Evolutionary conservation across 1,139 yeast species (phyloP).

Genomic region (Saccharomycopsis hybrid): DNA sequence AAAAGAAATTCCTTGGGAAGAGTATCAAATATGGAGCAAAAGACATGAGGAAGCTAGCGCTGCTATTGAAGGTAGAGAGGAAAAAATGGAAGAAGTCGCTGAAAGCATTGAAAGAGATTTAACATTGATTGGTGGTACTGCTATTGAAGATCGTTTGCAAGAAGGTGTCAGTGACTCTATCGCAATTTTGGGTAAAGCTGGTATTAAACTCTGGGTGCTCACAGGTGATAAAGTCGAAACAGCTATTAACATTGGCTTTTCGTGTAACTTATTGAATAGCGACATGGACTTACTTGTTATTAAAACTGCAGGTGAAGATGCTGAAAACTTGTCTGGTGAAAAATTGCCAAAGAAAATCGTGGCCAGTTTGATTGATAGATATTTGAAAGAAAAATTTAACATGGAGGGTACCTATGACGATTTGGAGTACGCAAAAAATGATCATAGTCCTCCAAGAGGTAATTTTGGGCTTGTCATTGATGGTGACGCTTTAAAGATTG

Average conservation of each 20-base stretch:
- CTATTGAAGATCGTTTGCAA: constrained; percentile 93
- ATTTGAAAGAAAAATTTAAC: constrained; percentile 51
- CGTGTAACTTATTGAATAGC: constrained; percentile 82
- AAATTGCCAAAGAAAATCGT: constrained; percentile 41
- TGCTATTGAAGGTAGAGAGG: constrained; percentile 70
- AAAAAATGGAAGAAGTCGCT: constrained; percentile 66
- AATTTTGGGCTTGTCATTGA: constrained; percentile 82
- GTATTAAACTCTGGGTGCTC: constrained; percentile 92
- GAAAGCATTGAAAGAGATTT: constrained; percentile 75
- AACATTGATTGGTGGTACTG: constrained; percentile 85
- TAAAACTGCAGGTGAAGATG: constrained; percentile 41
- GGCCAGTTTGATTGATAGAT: constrained; percentile 50
- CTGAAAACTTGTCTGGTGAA: constrained; percentile 28
- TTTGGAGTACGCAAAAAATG: constrained; percentile 48
- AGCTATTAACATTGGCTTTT: constrained; percentile 94
- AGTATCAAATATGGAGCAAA: constrained; percentile 61
- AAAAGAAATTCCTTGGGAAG: constrained; percentile 55
- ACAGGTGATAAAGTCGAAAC: constrained; percentile 98
- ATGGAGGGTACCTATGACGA: constrained; percentile 33
- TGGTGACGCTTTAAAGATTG: constrained; percentile 83
- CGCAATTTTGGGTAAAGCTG: constrained; percentile 77
- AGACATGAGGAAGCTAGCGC: constrained; percentile 69
- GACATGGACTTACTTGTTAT: constrained; percentile 83
- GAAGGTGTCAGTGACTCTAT: constrained; percentile 96
- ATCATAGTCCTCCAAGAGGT: constrained; percentile 74